phyloP scores from a whole-genome alignment of 805 yeast genomes.

The Monosporozyma servazzii region DNA sequence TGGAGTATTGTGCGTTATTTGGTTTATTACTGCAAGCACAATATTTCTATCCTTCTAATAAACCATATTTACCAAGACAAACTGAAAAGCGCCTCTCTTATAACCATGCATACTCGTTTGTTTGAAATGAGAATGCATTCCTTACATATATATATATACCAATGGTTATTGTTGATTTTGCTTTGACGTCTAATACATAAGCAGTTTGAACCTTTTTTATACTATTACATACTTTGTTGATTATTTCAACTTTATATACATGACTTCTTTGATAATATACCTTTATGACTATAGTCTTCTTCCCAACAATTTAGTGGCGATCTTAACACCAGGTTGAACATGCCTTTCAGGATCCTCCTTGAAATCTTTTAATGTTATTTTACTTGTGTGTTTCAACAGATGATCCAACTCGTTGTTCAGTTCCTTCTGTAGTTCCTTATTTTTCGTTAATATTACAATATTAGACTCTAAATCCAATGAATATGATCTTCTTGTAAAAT shows the following conservation, averaged over 20 bases:
- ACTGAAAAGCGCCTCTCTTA: slow-evolving; percentile 1
- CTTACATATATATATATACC: no score
- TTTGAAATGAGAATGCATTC: background rate
- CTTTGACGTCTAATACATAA: background rate
- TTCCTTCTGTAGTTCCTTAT: slow-evolving; percentile 42
- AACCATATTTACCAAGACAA: slow-evolving; percentile 15
- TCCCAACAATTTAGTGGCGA: slow-evolving; percentile 58
- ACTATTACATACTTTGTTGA: background rate
- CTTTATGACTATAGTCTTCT: slow-evolving; percentile 36
- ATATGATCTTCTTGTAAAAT: slow-evolving; percentile 86
- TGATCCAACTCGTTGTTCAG: slow-evolving; percentile 60
- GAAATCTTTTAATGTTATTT: slow-evolving; percentile 53
- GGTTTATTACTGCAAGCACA: slow-evolving; percentile 24
- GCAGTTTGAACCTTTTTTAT: background rate
- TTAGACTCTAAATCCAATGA: slow-evolving; percentile 82
- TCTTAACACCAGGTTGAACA: slow-evolving; percentile 51
- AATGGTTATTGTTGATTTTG: background rate
- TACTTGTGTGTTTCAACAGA: slow-evolving; percentile 43
- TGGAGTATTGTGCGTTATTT: slow-evolving; percentile 12
- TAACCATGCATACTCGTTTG: background rate
- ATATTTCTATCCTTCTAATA: slow-evolving; percentile 13
- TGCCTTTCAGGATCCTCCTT: slow-evolving; percentile 48
- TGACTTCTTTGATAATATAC: background rate
- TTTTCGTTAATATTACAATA: slow-evolving; percentile 67
- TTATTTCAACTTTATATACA: background rate